phyloP scores from a whole-genome alignment of 768 basidiomycete genomes.

The Suillus lakei region DNA sequence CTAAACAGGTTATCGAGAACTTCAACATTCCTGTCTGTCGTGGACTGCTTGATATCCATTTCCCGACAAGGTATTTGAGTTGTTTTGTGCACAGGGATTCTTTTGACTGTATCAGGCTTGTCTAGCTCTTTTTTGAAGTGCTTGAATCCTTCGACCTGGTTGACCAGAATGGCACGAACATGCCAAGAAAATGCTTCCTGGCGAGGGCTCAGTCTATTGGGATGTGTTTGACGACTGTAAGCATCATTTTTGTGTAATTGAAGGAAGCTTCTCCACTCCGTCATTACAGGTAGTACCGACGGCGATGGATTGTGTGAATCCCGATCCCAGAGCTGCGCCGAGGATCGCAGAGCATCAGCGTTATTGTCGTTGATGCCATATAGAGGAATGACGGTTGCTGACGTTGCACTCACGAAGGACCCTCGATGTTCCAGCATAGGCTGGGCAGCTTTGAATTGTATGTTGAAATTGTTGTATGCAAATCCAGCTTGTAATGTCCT shows the following conservation, averaged over 20 bases:
- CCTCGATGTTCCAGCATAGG: conserved; percentile 11
- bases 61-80: conserved; percentile 23
- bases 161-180: no score
- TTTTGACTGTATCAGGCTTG: background rate
- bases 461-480: conserved; percentile 51
- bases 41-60: conserved; percentile 31
- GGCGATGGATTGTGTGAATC: no score
- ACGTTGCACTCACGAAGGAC: no score
- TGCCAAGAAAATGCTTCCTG: no score
- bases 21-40: conserved; percentile 21
- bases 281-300: background rate
- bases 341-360: no score
- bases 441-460: conserved; percentile 34
- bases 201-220: background rate
- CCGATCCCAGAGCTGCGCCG: no score
- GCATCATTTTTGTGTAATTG: background rate
- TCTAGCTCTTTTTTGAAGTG: no score
- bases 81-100: conserved; percentile 30
- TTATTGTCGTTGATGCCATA: no score
- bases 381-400: no score
- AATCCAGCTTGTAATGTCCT: conserved; percentile 28
- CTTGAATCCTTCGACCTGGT: no score
- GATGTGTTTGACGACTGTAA: background rate
- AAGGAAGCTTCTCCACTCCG: background rate
- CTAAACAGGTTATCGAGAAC: conserved; percentile 20